phyloP scores from a whole-genome alignment of 306 rosid genomes.

The peach (Prunus persica) region DNA sequence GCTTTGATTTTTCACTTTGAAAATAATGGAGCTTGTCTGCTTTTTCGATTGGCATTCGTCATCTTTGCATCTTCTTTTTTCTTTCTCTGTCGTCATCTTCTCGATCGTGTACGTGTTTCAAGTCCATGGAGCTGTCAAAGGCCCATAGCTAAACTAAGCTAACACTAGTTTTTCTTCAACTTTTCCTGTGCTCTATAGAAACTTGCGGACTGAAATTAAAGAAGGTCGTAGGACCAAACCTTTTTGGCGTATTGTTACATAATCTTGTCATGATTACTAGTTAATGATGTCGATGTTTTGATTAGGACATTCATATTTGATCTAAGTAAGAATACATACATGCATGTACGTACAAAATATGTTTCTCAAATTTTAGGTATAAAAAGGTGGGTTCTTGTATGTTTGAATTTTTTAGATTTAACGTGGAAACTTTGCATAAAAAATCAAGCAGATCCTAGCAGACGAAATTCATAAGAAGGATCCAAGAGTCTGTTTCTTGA shows the following conservation, averaged over 20 bases:
- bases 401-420: too few relatives aligned
- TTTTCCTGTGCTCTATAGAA: not conserved
- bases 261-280: not conserved
- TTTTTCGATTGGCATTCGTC: not conserved
- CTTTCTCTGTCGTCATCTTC: not conserved
- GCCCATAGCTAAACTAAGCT: not conserved
- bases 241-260: not conserved
- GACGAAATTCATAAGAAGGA: too few relatives aligned
- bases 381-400: too few relatives aligned
- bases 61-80: not conserved
- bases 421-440: too few relatives aligned
- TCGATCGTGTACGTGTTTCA: not conserved
- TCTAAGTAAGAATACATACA: not conserved
- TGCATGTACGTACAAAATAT: too few relatives aligned
- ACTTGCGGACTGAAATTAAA: conserved; percentile 18
- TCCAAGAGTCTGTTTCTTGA: too few relatives aligned
- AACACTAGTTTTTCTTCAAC: not conserved
- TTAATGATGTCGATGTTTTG: not conserved
- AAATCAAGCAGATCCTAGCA: too few relatives aligned
- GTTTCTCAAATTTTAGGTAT: too few relatives aligned
- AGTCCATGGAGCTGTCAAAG: not conserved
- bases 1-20: not conserved
- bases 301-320: not conserved
- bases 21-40: not conserved
- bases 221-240: conserved; percentile 12